Evolutionary conservation across 805 yeast genomes (phyloP), one percentile per base, ranked within the genome.

Genomic region (Peterozyma toletana): DNA sequence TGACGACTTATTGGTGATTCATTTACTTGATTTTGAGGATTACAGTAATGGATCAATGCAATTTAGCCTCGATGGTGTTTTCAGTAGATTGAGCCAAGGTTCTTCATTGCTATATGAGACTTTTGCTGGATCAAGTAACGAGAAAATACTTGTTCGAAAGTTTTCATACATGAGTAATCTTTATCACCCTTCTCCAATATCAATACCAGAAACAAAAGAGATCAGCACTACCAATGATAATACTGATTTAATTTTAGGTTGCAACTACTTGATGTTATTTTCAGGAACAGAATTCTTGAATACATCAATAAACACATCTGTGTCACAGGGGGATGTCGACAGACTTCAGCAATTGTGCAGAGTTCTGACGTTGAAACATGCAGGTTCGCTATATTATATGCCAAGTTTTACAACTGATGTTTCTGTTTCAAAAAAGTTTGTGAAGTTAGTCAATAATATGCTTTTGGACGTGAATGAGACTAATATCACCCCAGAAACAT

Each of bases 261-360:
- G 33, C 13, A 43, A 44, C 7, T 44, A 44, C 14, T 11, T 30
- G 9, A 27, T 40, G 9, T 10, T 37, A 6, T 18, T 40, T 3
- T 29, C 34, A 7, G 47, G 47, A 9, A 7, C 40, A 11, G 47
- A 44, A 2, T 16, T 30, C 11, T 29, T 44, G 17, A 31, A 17
- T 9, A 17, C 43, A 16, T 34, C 29, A 13, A 15, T 33, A 15
- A 18, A 18, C 15, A 29, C 30, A 11, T 21, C 13, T 10, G 11
- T 40, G 5, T 21, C 30, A n/a, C 47, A 40, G 17, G 27, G 16
- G 10, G 47, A 44, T 30, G 29, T 44, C 11, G 44, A 40, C 13
- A 40, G 40, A 18, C 30, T 44, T 3, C 44, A 44, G 30, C 47
- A 44, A 21, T 5, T 34, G 16, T 21, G 40, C 16, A 35, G 47